These are phyloP conservation scores for Pythium coloratum DNA, from an alignment of 352 stramenopile species.

Conservation along the genomic window DNA sequence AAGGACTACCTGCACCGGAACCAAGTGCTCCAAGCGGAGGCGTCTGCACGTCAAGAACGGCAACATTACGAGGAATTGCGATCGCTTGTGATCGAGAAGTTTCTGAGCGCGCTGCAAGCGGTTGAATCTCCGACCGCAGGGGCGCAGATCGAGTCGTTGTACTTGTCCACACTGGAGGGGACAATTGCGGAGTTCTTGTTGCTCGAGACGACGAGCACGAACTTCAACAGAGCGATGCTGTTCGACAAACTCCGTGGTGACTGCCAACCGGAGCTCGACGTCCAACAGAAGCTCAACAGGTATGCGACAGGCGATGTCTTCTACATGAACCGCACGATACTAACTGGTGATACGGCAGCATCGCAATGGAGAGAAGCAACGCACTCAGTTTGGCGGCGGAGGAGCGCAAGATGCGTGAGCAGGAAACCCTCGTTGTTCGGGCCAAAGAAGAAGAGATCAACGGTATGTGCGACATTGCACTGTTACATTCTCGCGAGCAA, in stretches of 20 bases:
- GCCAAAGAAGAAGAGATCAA: slow-evolving; percentile 67
- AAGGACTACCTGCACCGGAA: slow-evolving; percentile 75
- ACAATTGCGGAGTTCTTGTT: slow-evolving; percentile 61
- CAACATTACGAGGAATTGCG: slow-evolving; percentile 64
- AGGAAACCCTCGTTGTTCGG: slow-evolving; percentile 43
- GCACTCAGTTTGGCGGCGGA: slow-evolving; percentile 55
- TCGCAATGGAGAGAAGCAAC: slow-evolving; percentile 69
- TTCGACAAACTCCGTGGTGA: slow-evolving; percentile 62
- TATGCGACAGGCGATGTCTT: slow-evolving; percentile 22
- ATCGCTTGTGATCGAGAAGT: slow-evolving; percentile 49
- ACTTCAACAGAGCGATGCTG: slow-evolving; percentile 47
- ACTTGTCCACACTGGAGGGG: slow-evolving; percentile 55
- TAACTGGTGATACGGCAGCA: slow-evolving; percentile 22
- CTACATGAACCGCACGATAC: neutral
- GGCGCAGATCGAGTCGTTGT: slow-evolving; percentile 62
- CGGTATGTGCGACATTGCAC: slow-evolving; percentile 25
- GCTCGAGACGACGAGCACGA: slow-evolving; percentile 39
- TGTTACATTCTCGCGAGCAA: too few relatives aligned
- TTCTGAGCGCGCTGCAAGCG: slow-evolving; percentile 53
- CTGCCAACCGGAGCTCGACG: slow-evolving; percentile 57
- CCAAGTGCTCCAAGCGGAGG: slow-evolving; percentile 55
- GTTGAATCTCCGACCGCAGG: slow-evolving; percentile 60
- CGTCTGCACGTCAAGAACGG: slow-evolving; percentile 49
- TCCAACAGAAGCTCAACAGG: slow-evolving; percentile 74
- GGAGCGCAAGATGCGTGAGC: slow-evolving; percentile 60